Base-by-base conservation (phyloP, 352 stramenopile genomes). In the Pythium aristosporum region DNA sequence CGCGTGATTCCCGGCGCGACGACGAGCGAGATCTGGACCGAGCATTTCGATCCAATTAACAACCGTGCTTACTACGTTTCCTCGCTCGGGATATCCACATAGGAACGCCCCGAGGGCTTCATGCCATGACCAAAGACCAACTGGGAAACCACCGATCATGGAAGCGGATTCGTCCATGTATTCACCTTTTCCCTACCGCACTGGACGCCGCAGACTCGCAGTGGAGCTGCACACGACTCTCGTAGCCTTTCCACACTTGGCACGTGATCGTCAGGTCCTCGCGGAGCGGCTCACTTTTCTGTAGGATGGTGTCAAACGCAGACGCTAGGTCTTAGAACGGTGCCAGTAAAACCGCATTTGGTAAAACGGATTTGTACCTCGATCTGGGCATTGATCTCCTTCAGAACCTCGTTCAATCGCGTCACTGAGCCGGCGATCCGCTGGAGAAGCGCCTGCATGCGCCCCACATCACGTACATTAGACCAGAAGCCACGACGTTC, bases 301-400 rank as follows among this genome's bases (percentile, higher is more conserved):
- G 28, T n/a, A 36, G 16, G 41, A 15, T 39, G 23, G 41, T 4
- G n/a, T 9, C 18, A 4, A 3, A 44, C 20, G 6, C n/a, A 46
- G 21, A 20, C 9, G 21, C n/a, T n/a, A 48, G 30, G 7, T 37
- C 39, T 44, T 34, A 15, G 12, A n/a, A 18, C 25, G 5, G 25
- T 2, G 25, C 15, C 12, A 28, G 16, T 20, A n/a, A 10, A 37
- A 36, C 18, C 30, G 13, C 13, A 50, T 18, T 3, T n/a, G 5
- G 25, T 25, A 2, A 25, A 25, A 32, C n/a, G n/a, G 11, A 15
- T n/a, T 2, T 37, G 8, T 37, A 92, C 85, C 83, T 92, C 85
- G 25, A 94, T 86, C 74, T 92, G 82, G 1, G 69, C 74, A 71
- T 94, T 94, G 57, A 94, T 92, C 46, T 94, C 85, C 64, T 91